Percentiles rank a stretch among this genome's conserved stretches.
Conservation (phyloP, 805 yeast species). For the Candida tammaniensis region DNA sequence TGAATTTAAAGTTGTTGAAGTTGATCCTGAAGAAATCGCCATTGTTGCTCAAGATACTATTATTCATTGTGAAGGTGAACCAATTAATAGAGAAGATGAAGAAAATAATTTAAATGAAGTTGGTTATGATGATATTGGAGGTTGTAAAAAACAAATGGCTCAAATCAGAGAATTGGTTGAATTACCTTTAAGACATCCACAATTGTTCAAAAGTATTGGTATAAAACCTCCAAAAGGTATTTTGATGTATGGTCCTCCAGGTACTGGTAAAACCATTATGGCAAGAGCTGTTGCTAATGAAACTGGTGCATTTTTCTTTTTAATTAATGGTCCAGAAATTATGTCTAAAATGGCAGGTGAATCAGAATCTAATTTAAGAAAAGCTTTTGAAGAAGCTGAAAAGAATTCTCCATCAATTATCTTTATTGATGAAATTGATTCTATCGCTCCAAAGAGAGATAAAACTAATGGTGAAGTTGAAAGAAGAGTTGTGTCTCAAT, state of each 20-base stretch:
- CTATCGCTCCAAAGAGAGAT: conserved; percentile 99
- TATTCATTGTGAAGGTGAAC: conserved; percentile 98
- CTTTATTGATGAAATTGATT: conserved; percentile 97
- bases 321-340: conserved; percentile 98
- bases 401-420: conserved; percentile 97
- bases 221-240: conserved; percentile 99
- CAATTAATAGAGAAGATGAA: conserved; percentile 96
- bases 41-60: conserved; percentile 98
- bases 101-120: conserved; percentile 95
- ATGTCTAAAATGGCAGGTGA: conserved; percentile 99
- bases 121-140: conserved; percentile 99
- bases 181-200: conserved; percentile 97
- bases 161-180: conserved; percentile 98
- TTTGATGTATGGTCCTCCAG: conserved; percentile 98
- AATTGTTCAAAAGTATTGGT: conserved; percentile 95
- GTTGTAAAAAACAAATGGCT: conserved; percentile 99
- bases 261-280: conserved; percentile 99
- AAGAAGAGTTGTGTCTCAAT: conserved; percentile 97
- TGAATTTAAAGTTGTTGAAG: conserved; percentile 97
- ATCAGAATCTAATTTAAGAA: conserved; percentile 93
- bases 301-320: conserved; percentile 97
- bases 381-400: conserved; percentile 99
- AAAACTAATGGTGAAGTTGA: conserved; percentile 99
- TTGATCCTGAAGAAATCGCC: conserved; percentile 95
- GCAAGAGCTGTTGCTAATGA: conserved; percentile 99